Evolutionary conservation across 768 basidiomycete species (phyloP), one percentile per base, ranked within the genome.

Genomic region (Boletus subcaerulescens): DNA sequence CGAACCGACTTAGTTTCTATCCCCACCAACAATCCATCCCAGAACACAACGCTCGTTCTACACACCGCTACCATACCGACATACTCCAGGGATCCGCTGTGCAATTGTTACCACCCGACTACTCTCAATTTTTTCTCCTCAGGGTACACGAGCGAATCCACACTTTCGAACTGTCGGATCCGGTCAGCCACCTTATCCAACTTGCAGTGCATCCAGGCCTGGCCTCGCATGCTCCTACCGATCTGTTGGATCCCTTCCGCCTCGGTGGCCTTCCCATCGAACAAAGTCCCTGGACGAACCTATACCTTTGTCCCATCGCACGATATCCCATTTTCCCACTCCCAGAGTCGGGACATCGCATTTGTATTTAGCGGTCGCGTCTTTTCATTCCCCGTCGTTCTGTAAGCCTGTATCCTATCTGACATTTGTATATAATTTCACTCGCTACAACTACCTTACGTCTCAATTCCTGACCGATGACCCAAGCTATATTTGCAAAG

Each of bases 401-500:
- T 57, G 56, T 65, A 46, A 32, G 12, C 42, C 26, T 45, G 48
- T 63, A 55, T 49, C 36, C n/a, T 46, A 50, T 41, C 24, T 48
- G 46, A 40, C 38, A 36, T 36, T 42, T 47, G 46, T 59, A 44
- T 43, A 33, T 39, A 29, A 36, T 48, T 35, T 55, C 48, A 60
- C 32, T 20, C 40, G 15, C 38, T 32, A 29, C 10, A 43, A 15
- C 36, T 22, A 35, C 36, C 24, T 45, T 44, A 33, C 22, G 40
- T 29, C 13, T 33, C 50, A 22, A 48, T 40, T n/a, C 29, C 46
- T n/a, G 51, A 54, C 52, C 65, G 65, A 58, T 75, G 74, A n/a
- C 82, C 83, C 43, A 86, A 66, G 51, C 73, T 71, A 58, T 77
- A 84, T 53, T 75, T 76, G 62, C 74, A 76, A 45, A 87, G 56